Base-by-base conservation (phyloP, 805 yeast genomes). In the Schizosaccharomyces lindneri region DNA sequence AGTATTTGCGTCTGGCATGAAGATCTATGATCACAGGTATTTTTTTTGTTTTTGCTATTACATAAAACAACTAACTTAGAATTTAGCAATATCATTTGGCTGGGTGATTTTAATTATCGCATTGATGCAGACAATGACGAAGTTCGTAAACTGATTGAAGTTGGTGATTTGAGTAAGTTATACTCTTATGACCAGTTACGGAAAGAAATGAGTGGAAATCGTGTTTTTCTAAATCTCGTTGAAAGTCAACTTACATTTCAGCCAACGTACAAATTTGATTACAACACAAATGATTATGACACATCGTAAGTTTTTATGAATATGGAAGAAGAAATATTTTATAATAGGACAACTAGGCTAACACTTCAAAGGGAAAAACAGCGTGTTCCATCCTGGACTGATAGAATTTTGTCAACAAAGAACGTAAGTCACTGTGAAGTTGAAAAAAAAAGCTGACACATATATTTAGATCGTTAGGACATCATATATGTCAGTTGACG, bases 201-300 rank as follows among this genome's bases (percentile, higher is more conserved):
- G 21, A 41, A 13, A 31, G 43, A 63, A 15, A 48, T 43, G 61
- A 36, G 24, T 17, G 48, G n/a, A 27, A 48, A 55, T 17, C 36
- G 48, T 17, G 61, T 64, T 4, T 55, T 64, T 24, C 43, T 31
- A 9, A 36, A 36, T 21, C 55, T 64, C 15, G 19, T 24, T 19
- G 65, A 64, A 43, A 43, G 65, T 9, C 61, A 39, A 19, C 55
- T 63, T 5, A 62, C 61, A 13, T 64, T 64, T 39, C 64, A 64
- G 15, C 65, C 65, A 3, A 63, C 65, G 19, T 64, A 63, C 48
- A 64, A 64, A 43, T 63, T 63, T 55, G 59, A 62, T 9, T 6
- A 31, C 31, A 63, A 41, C 21, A 59, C 63, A 9, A 39, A 29
- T 48, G 21, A 21, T 3, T 61, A 59, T 48, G 43, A 61, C n/a